Conservation (phyloP, 371 early-diverging fungal species). For the Saksenaea oblongispora region DNA sequence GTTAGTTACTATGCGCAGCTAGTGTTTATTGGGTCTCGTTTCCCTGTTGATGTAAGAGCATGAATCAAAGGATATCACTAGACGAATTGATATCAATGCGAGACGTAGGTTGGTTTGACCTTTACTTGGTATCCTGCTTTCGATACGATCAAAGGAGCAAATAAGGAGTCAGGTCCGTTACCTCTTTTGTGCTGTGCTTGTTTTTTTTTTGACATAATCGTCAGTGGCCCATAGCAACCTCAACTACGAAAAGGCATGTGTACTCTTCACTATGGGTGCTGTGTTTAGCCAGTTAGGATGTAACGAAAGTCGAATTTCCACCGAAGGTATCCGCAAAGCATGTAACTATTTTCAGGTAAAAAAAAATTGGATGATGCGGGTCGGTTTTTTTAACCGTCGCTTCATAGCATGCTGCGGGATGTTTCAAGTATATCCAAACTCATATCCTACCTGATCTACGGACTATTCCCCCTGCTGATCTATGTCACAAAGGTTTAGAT, state of each 20-base stretch:
- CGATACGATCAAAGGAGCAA: slow-evolving; percentile 11
- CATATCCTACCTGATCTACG: slow-evolving; percentile 59
- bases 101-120: slow-evolving; percentile 16
- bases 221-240: slow-evolving; percentile 62
- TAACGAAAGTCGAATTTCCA: slow-evolving; percentile 62
- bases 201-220: background rate
- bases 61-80: background rate
- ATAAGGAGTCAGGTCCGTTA: slow-evolving; percentile 4
- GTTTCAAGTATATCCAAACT: slow-evolving; percentile 64
- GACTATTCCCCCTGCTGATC: slow-evolving; percentile 57
- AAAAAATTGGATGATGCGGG: background rate
- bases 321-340: slow-evolving; percentile 79
- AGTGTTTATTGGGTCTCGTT: slow-evolving; percentile 39
- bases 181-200: background rate
- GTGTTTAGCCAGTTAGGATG: slow-evolving; percentile 79
- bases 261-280: slow-evolving; percentile 85
- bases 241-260: slow-evolving; percentile 81
- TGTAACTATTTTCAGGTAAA: slow-evolving; percentile 79
- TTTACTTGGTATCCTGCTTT: slow-evolving; percentile 19
- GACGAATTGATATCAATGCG: background rate
- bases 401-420: slow-evolving; percentile 80
- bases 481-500: slow-evolving; percentile 59
- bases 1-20: slow-evolving; percentile 52
- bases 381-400: background rate
- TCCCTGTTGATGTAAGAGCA: slow-evolving; percentile 43